Evolutionary conservation across 2,329 filamentous ascomycete genomes (phyloP), one percentile per base, ranked within the genome.

Genomic region (Diaporthe citri): DNA sequence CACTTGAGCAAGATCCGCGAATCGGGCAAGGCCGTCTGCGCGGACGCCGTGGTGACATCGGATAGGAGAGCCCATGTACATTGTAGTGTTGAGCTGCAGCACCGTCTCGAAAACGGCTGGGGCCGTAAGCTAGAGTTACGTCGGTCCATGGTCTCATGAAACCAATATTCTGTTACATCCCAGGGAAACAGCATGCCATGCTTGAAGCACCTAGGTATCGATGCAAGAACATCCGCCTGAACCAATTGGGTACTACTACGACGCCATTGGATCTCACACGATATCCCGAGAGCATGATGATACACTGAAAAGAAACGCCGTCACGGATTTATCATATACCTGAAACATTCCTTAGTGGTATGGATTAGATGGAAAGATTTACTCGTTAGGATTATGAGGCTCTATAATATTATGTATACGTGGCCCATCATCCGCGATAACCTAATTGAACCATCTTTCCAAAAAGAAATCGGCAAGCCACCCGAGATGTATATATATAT

Each of bases 231-330:
- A 39, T 39, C 12, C 36, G 12, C 10, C 12, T 13, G 10, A 39
- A 39, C 12, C 36, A 12, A 13, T 4, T 13, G 36, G 12, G 36
- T 39, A 17, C 41, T 43, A 46, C 17, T 22, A 15, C 17, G 1
- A 3, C 13, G 1, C 0, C 20, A 5, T 3, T 5, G 52, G 5
- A 8, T 8, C 5, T 20, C 15, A 55, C 4, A 22, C 22, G 4
- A 4, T 22, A 7, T 39, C n/a, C 22, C 15, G 25, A 41, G 34
- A 25, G 2, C 8, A 28, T 13, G 6, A 1, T 2, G 22, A 52
- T 6, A 67, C 9, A 8, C 4, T 2, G 4, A 13, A 36, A 20
- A 34, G 5, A 25, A 9, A 1, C 12, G 4, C 4, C 10, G 25
- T 10, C 25, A 46, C 2, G 17, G 5, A 22, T 36, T n/a, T 17